Evolutionary conservation across 331 rosid species (phyloP), one percentile per base, ranked within the genome.

Genomic region (Acacia concinna): DNA sequence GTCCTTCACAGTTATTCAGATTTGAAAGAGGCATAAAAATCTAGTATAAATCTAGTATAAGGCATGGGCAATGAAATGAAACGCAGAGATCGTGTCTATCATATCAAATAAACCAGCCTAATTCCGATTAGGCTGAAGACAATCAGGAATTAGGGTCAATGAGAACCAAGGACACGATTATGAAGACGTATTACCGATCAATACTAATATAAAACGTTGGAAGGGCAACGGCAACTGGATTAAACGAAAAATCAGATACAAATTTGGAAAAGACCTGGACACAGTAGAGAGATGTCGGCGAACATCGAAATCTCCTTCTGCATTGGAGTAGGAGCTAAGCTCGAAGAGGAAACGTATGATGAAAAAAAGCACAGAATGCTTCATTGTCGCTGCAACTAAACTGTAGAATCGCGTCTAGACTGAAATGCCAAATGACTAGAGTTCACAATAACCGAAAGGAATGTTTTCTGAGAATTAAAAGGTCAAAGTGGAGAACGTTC

Each of bases 271-370:
- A 66, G 37, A 90, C 98, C 97, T 91, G 84, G 98, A 75, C 7
- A 84, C 97, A 4, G 97, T 89, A 15, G 97, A 92, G 20, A 94
- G 92, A 69, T 89, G 97, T 35, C 85, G 72, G 60, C 92, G 88
- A 70, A 94, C 92, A 78, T 84, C 91, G 59, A 92, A 94, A 65
- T 64, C 43, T 74, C 81, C 87, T 46, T 79, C 89, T 12, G 90
- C 89, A 64, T 69, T 69, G 1, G 88, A 89, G 71, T 15, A 8
- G 27, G 7, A 51, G 38, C 32, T 59, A 28, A 84, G 69, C 0
- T 38, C 1, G 0, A 76, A 82, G 10, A 85, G 68, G 37, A 84
- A 57, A 0, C 81, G 0, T 2, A 89, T 73, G 68, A 84, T 52
- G 65, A 66, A 4, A 38, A 73, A 71, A 75, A 71, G 54, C 68